Percentiles rank a stretch among this genome's conserved stretches.
These are phyloP conservation scores for Aspergillus sp. DNA, from an alignment of 2,329 filamentous ascomycete species.

Conservation along the genomic window DNA sequence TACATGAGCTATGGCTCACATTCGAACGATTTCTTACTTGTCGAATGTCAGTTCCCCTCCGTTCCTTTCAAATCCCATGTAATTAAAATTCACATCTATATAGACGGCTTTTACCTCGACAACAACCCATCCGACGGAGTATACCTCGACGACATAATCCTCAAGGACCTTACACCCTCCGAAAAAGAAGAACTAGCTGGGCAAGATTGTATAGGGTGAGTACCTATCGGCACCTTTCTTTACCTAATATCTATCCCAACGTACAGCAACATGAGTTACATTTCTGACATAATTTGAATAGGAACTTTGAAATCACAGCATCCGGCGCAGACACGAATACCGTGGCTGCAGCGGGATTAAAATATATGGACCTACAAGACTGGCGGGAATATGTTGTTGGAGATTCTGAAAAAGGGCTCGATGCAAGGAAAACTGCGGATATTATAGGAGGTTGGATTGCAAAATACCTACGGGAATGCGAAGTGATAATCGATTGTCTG, in stretches of 20 bases:
- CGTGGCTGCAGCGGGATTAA: conserved; percentile 31
- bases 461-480: conserved; percentile 28
- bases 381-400: conserved; percentile 33
- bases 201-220: conserved; percentile 29
- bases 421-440: conserved; percentile 20
- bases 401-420: conserved; percentile 15
- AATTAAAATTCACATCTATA: not conserved
- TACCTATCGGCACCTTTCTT: not conserved
- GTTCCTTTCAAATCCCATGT: not conserved
- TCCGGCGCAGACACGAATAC: conserved; percentile 28
- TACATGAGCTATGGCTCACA: conserved; percentile 42
- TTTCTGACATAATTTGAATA: conserved; percentile 7
- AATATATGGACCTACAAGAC: conserved; percentile 27
- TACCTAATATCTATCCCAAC: not conserved
- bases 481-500: conserved; percentile 16
- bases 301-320: conserved; percentile 33
- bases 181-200: conserved; percentile 24
- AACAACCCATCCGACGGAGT: conserved; percentile 34
- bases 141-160: conserved; percentile 37
- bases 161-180: conserved; percentile 20
- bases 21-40: conserved; percentile 36
- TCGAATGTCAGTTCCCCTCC: conserved; percentile 32
- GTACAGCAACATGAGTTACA: not conserved
- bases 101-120: conserved; percentile 39
- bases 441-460: conserved; percentile 29